phyloP scores from a whole-genome alignment of 345 rosid genomes.

The Pelargonium nanum region DNA sequence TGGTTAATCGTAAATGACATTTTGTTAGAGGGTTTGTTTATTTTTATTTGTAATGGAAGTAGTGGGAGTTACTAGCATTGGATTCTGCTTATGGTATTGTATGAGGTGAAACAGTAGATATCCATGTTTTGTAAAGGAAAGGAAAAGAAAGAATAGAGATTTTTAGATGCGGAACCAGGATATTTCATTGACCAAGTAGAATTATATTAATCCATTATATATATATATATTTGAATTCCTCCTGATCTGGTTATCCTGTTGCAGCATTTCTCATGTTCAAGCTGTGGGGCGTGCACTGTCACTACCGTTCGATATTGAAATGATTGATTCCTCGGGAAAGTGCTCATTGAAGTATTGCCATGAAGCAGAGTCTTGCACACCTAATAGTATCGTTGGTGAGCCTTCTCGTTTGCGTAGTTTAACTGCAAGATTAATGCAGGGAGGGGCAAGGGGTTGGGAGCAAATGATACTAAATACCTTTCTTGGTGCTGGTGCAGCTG shows the following conservation, averaged over 20 bases:
- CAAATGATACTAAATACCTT: conserved; percentile 16
- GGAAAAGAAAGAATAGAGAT: background rate
- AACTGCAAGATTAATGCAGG: conserved; percentile 15
- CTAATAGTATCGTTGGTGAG: background rate
- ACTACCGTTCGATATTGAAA: conserved; percentile 13
- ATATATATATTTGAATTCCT: background rate
- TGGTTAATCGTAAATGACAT: too few relatives aligned
- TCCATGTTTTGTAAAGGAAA: too few relatives aligned
- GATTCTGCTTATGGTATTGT: too few relatives aligned
- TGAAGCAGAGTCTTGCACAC: conserved; percentile 3
- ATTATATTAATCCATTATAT: background rate
- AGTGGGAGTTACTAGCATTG: too few relatives aligned
- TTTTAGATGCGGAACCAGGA: background rate
- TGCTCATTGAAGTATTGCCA: conserved; percentile 20
- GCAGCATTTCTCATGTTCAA: conserved; percentile 24
- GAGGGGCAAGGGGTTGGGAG: conserved; percentile 31
- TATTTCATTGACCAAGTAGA: background rate
- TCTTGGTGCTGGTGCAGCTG: conserved; percentile 5
- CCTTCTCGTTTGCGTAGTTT: conserved; percentile 10
- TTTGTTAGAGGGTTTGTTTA: too few relatives aligned
- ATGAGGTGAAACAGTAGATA: too few relatives aligned
- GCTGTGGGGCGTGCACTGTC: conserved; percentile 17
- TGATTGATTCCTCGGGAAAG: conserved; percentile 11
- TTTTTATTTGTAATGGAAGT: too few relatives aligned
- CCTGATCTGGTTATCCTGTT: background rate